Evolutionary conservation across 345 rosid genomes (phyloP).

Genomic region (Acer campestre): DNA sequence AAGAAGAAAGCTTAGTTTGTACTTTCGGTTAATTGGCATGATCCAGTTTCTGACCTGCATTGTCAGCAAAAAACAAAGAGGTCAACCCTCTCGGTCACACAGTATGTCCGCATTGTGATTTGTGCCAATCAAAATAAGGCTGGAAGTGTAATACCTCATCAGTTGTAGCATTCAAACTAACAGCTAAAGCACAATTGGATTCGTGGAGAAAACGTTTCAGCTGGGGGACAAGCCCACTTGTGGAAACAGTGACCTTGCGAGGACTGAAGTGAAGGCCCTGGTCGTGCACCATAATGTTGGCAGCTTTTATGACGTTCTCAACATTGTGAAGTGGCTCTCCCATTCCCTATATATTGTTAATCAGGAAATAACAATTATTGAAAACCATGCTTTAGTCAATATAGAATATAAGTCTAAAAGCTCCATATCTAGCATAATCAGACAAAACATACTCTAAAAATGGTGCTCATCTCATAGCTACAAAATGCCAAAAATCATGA

Average conservation of each 20-base stretch:
- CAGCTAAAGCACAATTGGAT: slow-evolving; percentile 84
- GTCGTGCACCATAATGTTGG: slow-evolving; percentile 80
- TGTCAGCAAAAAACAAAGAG: slow-evolving; percentile 7
- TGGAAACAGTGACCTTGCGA: slow-evolving; percentile 89
- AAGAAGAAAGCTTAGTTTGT: slow-evolving; percentile 75
- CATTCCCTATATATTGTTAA: slow-evolving; percentile 69
- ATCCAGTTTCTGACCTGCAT: slow-evolving; percentile 93
- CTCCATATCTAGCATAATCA: not conserved
- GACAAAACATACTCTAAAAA: not conserved
- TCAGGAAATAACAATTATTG: not conserved
- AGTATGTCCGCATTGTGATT: not conserved
- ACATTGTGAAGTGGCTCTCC: slow-evolving; percentile 94
- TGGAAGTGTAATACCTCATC: slow-evolving; percentile 68
- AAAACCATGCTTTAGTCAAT: not conserved
- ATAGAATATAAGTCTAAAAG: not conserved
- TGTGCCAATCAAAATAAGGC: not conserved
- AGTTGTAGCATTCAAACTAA: slow-evolving; percentile 93
- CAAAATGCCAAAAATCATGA: not conserved
- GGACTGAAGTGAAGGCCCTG: slow-evolving; percentile 97
- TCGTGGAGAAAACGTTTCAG: slow-evolving; percentile 77
- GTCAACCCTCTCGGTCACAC: slow-evolving; percentile 9
- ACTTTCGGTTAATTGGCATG: slow-evolving; percentile 90
- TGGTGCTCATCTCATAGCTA: not conserved
- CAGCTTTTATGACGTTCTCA: slow-evolving; percentile 80
- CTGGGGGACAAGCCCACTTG: slow-evolving; percentile 96